phyloP scores from a whole-genome alignment of 805 yeast genomes.

The Saturnispora diversa region DNA sequence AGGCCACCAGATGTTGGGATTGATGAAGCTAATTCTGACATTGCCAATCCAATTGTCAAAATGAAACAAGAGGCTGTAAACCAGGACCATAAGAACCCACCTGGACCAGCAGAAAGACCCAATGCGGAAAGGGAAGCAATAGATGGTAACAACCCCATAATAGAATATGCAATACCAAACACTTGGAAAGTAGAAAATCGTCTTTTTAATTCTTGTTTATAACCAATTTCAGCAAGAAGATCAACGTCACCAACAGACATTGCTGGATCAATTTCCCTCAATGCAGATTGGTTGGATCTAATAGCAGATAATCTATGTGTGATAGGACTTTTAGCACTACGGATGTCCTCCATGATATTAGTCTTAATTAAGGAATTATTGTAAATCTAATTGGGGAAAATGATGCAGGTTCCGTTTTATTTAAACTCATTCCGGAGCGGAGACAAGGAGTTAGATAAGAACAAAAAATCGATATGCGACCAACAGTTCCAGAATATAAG shows the following conservation, averaged over 20 bases:
- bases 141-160: constrained; percentile 60
- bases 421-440: too few relatives aligned
- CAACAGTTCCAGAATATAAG: too few relatives aligned
- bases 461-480: too few relatives aligned
- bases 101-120: constrained; percentile 54
- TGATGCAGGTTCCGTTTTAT: too few relatives aligned
- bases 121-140: constrained; percentile 55
- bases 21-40: constrained; percentile 62
- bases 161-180: constrained; percentile 57
- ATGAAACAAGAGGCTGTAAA: constrained; percentile 48
- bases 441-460: too few relatives aligned
- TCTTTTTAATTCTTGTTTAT: constrained; percentile 57
- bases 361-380: too few relatives aligned
- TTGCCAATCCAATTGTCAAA: constrained; percentile 47
- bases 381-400: too few relatives aligned
- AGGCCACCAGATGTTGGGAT: constrained; percentile 65
- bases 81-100: constrained; percentile 53
- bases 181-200: constrained; percentile 50
- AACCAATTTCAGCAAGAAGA: constrained; percentile 48
- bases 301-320: constrained; percentile 18
- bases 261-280: constrained; percentile 26
- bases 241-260: constrained; percentile 26
- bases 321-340: constrained; percentile 14
- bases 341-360: constrained; percentile 6
- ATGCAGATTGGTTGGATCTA: constrained; percentile 19